These are phyloP conservation scores for Cyberlindnera americana DNA, from an alignment of 805 yeast species.

Conservation along the genomic window DNA sequence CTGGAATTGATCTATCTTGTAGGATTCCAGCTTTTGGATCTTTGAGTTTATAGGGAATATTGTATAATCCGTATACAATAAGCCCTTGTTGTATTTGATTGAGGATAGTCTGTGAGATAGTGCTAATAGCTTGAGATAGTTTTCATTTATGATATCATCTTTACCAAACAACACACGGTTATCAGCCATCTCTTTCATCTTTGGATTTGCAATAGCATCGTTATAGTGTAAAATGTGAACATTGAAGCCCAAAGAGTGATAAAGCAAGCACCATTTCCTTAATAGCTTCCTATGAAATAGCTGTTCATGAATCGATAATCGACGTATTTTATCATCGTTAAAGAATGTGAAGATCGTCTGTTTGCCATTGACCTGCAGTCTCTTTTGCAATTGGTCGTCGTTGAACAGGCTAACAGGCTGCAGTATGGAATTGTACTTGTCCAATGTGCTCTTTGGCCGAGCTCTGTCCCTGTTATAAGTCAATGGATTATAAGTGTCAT, in stretches of 20 bases:
- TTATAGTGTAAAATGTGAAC: constrained; percentile 18
- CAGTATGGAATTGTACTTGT: constrained; percentile 3
- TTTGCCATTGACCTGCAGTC: constrained; percentile 11
- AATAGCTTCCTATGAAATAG: constrained; percentile 16
- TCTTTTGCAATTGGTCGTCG: constrained; percentile 11
- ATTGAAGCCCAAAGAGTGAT: constrained; percentile 20
- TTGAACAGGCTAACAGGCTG: constrained; percentile 8
- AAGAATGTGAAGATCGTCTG: constrained; percentile 20
- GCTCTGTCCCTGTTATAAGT: constrained; percentile 49
- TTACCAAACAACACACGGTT: constrained; percentile 10
- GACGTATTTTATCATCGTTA: constrained; percentile 19
- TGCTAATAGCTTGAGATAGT: constrained; percentile 21
- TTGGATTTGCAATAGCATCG: constrained; percentile 18
- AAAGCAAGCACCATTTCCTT: constrained; percentile 16
- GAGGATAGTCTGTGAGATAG: constrained; percentile 12
- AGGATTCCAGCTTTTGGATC: constrained; percentile 1
- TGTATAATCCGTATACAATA: constrained; percentile 17
- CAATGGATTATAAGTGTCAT: constrained; percentile 50
- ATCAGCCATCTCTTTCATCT: constrained; percentile 7
- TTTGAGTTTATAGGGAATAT: constrained; percentile 11
- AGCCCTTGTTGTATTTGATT: constrained; percentile 1
- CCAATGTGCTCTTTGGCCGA: constrained; percentile 60
- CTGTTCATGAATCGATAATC: constrained; percentile 19
- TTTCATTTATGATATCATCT: constrained; percentile 17
- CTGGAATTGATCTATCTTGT: constrained; percentile 4